phyloP scores from a whole-genome alignment of 305 asterid genomes.

The Fraxinus sp. region DNA sequence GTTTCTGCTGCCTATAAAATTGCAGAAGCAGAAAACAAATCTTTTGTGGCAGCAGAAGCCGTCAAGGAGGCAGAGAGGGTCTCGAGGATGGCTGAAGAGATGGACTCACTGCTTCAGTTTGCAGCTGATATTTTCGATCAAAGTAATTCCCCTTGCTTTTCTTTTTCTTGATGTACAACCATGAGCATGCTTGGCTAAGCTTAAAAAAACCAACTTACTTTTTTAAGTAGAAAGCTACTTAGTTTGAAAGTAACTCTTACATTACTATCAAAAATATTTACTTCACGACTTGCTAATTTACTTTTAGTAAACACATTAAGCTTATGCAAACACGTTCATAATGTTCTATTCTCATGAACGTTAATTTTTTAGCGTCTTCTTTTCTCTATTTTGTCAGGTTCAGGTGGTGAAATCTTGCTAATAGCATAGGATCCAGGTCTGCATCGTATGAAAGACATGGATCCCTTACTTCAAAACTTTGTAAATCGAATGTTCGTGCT shows the following conservation, averaged over 20 bases:
- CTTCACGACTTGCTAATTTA: background rate
- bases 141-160: conserved; percentile 32
- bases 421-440: conserved; percentile 32
- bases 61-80: conserved; percentile 72
- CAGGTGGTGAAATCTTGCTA: conserved; percentile 45
- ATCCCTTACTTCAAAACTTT: background rate
- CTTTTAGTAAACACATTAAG: background rate
- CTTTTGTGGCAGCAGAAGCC: conserved; percentile 69
- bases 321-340: background rate
- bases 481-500: background rate
- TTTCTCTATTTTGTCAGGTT: conserved; percentile 35
- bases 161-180: background rate
- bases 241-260: background rate
- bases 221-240: background rate
- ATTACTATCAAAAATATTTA: background rate
- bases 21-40: conserved; percentile 77
- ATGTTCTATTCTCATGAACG: background rate
- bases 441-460: background rate
- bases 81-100: conserved; percentile 59
- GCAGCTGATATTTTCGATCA: conserved; percentile 49
- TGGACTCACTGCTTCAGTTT: conserved; percentile 50
- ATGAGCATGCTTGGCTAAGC: background rate
- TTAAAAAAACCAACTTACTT: background rate
- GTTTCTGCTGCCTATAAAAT: conserved; percentile 50
- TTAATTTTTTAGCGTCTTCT: background rate